Conservation (phyloP, 805 yeast genomes). For the Ogataea methanolica region DNA sequence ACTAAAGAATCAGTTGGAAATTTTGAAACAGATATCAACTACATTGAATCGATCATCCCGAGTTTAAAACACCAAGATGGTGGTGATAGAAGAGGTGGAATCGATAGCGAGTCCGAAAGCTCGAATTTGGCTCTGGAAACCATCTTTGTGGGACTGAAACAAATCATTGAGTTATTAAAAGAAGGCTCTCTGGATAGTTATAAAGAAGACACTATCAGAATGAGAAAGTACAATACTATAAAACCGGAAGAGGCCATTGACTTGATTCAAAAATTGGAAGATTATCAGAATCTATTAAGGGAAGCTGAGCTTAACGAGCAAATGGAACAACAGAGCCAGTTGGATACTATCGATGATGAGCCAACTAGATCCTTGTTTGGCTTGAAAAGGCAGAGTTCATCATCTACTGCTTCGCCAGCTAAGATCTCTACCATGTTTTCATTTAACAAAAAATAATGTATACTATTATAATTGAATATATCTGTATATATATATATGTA, state of each 20-base stretch:
- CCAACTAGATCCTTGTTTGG: slow-evolving; percentile 24
- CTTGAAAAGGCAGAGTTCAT: slow-evolving; percentile 14
- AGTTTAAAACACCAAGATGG: slow-evolving; percentile 27
- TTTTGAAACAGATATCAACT: slow-evolving; percentile 75
- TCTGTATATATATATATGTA: neutral
- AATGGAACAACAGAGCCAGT: neutral
- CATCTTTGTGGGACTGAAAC: slow-evolving; percentile 75
- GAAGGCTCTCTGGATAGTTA: slow-evolving; percentile 63
- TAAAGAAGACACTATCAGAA: slow-evolving; percentile 47
- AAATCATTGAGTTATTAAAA: slow-evolving; percentile 67
- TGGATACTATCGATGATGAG: slow-evolving; percentile 9
- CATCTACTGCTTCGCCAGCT: slow-evolving; percentile 16
- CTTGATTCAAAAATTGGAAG: slow-evolving; percentile 51
- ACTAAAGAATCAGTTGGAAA: slow-evolving; percentile 62
- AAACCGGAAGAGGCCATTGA: slow-evolving; percentile 65
- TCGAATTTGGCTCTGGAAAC: slow-evolving; percentile 53
- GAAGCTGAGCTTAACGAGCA: slow-evolving; percentile 5
- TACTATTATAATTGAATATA: neutral
- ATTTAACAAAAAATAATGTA: slow-evolving; percentile 11
- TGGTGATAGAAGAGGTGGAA: slow-evolving; percentile 5
- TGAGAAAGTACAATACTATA: slow-evolving; percentile 69
- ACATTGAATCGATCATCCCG: slow-evolving; percentile 57
- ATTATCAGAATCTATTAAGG: slow-evolving; percentile 20
- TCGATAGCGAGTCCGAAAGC: slow-evolving; percentile 11
- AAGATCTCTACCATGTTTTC: slow-evolving; percentile 18